A percentile compares a stretch with the other conserved stretches of the same genome.
Evolutionary conservation across 345 rosid genomes (phyloP).

Genomic region (Mallotus nudiflorus): DNA sequence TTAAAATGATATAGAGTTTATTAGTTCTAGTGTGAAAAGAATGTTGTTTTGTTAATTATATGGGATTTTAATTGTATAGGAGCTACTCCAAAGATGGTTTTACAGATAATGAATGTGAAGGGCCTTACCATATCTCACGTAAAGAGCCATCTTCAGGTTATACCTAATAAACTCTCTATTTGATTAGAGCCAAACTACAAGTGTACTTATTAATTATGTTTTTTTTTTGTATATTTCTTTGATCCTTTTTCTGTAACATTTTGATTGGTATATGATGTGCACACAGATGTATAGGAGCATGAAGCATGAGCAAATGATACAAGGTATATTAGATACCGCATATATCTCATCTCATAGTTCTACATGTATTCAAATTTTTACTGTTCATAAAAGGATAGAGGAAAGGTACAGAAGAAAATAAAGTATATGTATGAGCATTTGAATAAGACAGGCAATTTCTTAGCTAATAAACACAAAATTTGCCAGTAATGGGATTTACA

Average conservation of each 20-base stretch:
- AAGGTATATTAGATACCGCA: constrained; percentile 35
- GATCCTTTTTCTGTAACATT: neutral
- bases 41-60: neutral
- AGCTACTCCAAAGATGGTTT: constrained; percentile 72
- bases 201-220: neutral
- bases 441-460: neutral
- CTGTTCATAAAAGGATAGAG: no score
- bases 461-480: neutral
- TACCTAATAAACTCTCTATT: neutral
- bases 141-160: constrained; percentile 84
- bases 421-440: no score
- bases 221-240: neutral
- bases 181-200: no score
- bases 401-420: no score
- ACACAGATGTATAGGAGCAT: constrained; percentile 69
- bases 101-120: constrained; percentile 61
- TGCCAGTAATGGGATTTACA: neutral
- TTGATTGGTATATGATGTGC: neutral
- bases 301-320: constrained; percentile 61
- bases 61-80: constrained; percentile 28
- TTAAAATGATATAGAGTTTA: no score
- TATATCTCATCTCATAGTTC: no score
- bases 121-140: constrained; percentile 73
- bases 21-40: no score
- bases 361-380: no score